Conservation (phyloP, 148 eudicot genomes). For the Spergularia bocconei region DNA sequence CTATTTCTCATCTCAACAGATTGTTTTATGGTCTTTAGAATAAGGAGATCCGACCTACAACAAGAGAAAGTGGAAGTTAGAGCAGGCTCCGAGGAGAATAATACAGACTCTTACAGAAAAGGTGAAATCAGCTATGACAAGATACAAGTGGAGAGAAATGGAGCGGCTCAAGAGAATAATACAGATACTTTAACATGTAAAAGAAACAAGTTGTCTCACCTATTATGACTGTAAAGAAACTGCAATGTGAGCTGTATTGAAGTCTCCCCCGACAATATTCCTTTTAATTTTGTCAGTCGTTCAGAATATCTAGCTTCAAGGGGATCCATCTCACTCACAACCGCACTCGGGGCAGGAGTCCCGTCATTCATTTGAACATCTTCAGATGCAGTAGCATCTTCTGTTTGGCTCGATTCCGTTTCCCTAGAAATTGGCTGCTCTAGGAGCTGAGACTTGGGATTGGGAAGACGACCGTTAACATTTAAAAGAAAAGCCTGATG, state of each 20-base stretch:
- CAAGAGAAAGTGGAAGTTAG: constrained; percentile 9
- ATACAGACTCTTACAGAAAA: neutral
- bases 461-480: constrained; percentile 66
- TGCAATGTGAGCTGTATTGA: constrained; percentile 89
- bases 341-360: constrained; percentile 29
- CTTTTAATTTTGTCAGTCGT: constrained; percentile 67
- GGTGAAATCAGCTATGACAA: neutral
- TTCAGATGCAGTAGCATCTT: constrained; percentile 45
- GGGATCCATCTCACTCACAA: constrained; percentile 52
- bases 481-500: constrained; percentile 89
- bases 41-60: constrained; percentile 90
- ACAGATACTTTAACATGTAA: neutral
- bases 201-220: constrained; percentile 40
- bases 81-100: neutral
- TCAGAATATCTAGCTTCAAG: constrained; percentile 66
- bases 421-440: constrained; percentile 47
- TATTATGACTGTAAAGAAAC: constrained; percentile 88
- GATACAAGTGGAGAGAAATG: neutral
- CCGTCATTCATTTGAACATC: constrained; percentile 81
- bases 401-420: constrained; percentile 48
- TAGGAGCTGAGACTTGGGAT: constrained; percentile 37
- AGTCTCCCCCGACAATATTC: constrained; percentile 93
- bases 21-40: constrained; percentile 94
- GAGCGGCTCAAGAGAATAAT: neutral
- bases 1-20: constrained; percentile 98